These are phyloP conservation scores for Amanita thiersii DNA, from an alignment of 768 basidiomycete species.

Conservation along the genomic window DNA sequence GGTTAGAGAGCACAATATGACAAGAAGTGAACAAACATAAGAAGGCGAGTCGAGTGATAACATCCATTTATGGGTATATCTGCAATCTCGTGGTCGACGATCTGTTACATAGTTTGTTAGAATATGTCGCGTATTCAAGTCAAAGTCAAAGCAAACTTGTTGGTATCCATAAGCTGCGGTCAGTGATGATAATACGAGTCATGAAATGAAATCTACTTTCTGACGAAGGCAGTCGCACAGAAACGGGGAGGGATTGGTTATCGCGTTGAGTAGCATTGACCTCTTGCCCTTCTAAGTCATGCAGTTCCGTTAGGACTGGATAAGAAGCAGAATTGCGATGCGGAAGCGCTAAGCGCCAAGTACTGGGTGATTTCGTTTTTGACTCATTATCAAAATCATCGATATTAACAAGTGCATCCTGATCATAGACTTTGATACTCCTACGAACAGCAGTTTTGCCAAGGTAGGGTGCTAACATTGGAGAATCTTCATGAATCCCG, in stretches of 20 bases:
- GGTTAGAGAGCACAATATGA: slow-evolving; percentile 1
- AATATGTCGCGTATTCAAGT: neutral
- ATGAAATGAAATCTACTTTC: slow-evolving; percentile 40
- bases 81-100: slow-evolving; percentile 12
- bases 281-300: neutral
- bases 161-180: slow-evolving; percentile 39
- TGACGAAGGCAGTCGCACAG: slow-evolving; percentile 5
- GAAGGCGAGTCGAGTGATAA: slow-evolving; percentile 44
- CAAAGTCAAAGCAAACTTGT: slow-evolving; percentile 22
- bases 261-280: neutral
- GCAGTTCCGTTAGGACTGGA: no score
- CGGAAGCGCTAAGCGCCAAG: slow-evolving; percentile 30
- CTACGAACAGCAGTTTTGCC: slow-evolving; percentile 34
- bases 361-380: slow-evolving; percentile 11
- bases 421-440: slow-evolving; percentile 32
- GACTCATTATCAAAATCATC: slow-evolving; percentile 14
- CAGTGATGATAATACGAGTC: slow-evolving; percentile 38
- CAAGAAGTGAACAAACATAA: slow-evolving; percentile 27
- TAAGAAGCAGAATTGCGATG: slow-evolving; percentile 20
- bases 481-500: slow-evolving; percentile 41
- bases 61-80: slow-evolving; percentile 45
- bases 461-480: slow-evolving; percentile 40
- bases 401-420: slow-evolving; percentile 30
- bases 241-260: slow-evolving; percentile 7
- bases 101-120: neutral